Percentiles rank a stretch among this genome's conserved stretches.
phyloP scores from a whole-genome alignment of 106 monocot species.

The Acorus calamus region DNA sequence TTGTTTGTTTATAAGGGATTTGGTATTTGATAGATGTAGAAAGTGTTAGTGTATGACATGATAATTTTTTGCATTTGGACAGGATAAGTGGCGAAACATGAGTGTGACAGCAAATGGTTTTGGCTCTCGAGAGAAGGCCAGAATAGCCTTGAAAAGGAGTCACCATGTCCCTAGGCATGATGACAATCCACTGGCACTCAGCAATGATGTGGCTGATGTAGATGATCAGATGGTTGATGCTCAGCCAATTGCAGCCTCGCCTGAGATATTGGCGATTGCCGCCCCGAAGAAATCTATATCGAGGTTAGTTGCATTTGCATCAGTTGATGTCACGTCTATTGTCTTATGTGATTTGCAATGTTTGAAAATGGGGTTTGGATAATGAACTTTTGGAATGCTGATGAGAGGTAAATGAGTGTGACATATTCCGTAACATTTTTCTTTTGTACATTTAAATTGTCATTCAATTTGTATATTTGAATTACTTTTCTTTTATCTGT shows the following conservation, averaged over 20 bases:
- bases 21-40: too few relatives aligned
- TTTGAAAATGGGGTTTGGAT: too few relatives aligned
- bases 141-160: conserved; percentile 38
- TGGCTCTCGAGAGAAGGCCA: conserved; percentile 49
- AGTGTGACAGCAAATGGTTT: conserved; percentile 50
- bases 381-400: too few relatives aligned
- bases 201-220: conserved; percentile 16
- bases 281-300: conserved; percentile 26
- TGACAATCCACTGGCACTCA: conserved; percentile 27
- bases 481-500: too few relatives aligned
- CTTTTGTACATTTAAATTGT: too few relatives aligned
- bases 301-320: conserved; percentile 31
- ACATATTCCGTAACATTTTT: too few relatives aligned
- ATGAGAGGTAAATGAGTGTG: too few relatives aligned
- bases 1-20: too few relatives aligned
- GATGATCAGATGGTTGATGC: conserved; percentile 41
- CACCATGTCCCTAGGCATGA: conserved; percentile 18
- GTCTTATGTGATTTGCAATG: neutral
- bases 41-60: neutral
- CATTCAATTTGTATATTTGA: too few relatives aligned
- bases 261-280: conserved; percentile 14
- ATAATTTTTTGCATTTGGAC: conserved; percentile 2
- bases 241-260: conserved; percentile 36
- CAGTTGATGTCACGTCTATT: neutral
- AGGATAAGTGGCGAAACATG: conserved; percentile 85